Base-by-base conservation (phyloP, 192 early-diverging fungal genomes). In the Dissophora ornata region DNA sequence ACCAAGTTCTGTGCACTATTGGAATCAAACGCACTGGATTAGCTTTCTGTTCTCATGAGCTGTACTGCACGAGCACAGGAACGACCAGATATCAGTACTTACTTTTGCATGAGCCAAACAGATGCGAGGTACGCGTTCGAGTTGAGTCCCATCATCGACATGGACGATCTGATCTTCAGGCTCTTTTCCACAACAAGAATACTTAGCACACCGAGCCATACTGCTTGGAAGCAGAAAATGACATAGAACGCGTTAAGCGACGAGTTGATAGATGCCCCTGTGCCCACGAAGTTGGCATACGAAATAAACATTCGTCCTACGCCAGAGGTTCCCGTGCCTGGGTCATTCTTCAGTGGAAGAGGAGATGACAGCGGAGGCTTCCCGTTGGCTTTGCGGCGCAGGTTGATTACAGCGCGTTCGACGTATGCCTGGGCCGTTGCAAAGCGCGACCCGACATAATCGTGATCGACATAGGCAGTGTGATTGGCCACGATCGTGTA, bases 401-500 rank as follows among this genome's bases (percentile, higher is more conserved):
- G 19, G 22, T 81, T 81, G 57, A 81, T 71, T 0, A 67, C 62
- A 9, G 80, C 80, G 44, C 80, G 71, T 41, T 81, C 80, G 11
- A 81, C 32, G 40, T 81, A 81, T 18, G 64, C 73, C 69, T 81
- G 80, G 8, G 75, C 63, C 2, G 80, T 81, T 25, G 77, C 66
- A 62, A 62, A 81, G 7, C 80, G 74, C 11, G 80, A 47, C 3
- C 42, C 19, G 21, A 81, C 16, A 32, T 64, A 67, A 10, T 69
- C 69, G 8, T 56, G 5, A 22, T 30, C 24, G 21, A 38, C 48
- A 24, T 55, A 69, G 33, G 64, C 60, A 4, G 80, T 60, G 49
- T 78, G 77, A 30, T 81, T 81, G 29, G 80, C 77, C 26, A 69
- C 26, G 18, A 81, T 81, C 1, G 71, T 71, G 50, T 81, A 81